Evolutionary conservation across 768 basidiomycete genomes (phyloP), one percentile per base, ranked within the genome.

Genomic region (Boletus patriciae): DNA sequence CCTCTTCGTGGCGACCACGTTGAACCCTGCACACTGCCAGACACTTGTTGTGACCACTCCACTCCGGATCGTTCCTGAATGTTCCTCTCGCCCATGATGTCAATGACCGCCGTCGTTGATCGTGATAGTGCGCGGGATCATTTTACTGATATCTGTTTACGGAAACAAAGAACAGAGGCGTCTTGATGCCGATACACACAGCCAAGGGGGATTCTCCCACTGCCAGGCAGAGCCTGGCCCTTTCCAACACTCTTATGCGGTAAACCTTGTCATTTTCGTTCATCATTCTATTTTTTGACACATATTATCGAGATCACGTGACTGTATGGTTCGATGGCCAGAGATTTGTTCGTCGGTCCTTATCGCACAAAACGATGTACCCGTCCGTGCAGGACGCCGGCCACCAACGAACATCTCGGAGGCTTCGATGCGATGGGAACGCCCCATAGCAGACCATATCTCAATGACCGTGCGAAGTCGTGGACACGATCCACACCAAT

Each of bases 121-220:
- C 41, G 25, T 27, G 49, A 29, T 29, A 13, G 25, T 27, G 3
- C 9, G 11, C 48, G 8, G 36, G 25, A 21, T 19, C 38, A 18
- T 15, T 13, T 3, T 29, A 23, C 23, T 47, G 18, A 15, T 9
- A 11, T 11, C 15, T 3, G 13, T n/a, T n/a, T 9, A 13, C 3
- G 12, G 23, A 4, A 7, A n/a, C 4, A 25, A 6, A 37, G 12
- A 23, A 21, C 31, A 18, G 21, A 51, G 21, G 47, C n/a, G 23
- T 36, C 19, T 18, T 34, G 37, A 57, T 57, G 33, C 21, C 56
- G 33, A 48, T 25, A 36, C 25, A n/a, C 60, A 62, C 46, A 52
- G 60, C 54, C 36, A 21, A 42, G 18, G 21, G 34, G 13, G 58
- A 50, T 58, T 33, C 1, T n/a, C 58, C 29, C 46, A 43, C 52